Conservation (phyloP, 768 basidiomycete genomes). For the Rhodotorula graminis region DNA sequence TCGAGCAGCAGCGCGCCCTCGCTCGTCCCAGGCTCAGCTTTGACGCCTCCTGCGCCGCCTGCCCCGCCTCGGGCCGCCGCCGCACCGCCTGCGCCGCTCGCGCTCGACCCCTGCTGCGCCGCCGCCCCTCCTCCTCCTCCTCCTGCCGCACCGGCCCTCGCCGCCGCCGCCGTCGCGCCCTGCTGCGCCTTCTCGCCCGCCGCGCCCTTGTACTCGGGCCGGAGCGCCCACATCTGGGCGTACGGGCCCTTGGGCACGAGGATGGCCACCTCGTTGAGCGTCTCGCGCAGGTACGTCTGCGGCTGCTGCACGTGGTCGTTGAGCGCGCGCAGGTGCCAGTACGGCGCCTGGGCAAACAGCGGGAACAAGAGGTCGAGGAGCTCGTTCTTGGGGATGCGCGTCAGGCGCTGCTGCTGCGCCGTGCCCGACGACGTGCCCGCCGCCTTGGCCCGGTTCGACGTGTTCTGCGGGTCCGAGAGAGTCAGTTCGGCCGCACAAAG, state of each 20-base stretch:
- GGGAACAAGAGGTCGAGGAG: constrained; percentile 75
- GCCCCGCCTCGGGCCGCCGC: too few species aligned
- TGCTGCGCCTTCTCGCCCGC: background rate
- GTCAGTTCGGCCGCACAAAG: background rate
- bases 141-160: background rate
- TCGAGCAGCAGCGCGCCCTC: background rate
- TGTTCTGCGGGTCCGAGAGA: constrained; percentile 5
- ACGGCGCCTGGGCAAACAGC: constrained; percentile 70
- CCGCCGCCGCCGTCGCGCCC: background rate
- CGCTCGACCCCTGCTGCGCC: background rate
- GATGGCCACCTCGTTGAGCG: constrained; percentile 67
- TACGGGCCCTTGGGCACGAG: constrained; percentile 74
- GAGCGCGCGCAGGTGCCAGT: constrained; percentile 72
- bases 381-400: constrained; percentile 84
- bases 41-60: background rate
- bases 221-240: constrained; percentile 74
- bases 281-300: constrained; percentile 78
- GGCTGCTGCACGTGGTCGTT: constrained; percentile 80
- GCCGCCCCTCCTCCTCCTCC: too few species aligned
- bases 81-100: too few species aligned
- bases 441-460: background rate
- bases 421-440: too few species aligned
- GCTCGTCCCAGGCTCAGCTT: background rate
- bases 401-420: constrained; percentile 56
- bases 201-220: constrained; percentile 50